These are phyloP conservation scores for Hevea brasiliensis DNA, from an alignment of 345 rosid species.

Conservation along the genomic window DNA sequence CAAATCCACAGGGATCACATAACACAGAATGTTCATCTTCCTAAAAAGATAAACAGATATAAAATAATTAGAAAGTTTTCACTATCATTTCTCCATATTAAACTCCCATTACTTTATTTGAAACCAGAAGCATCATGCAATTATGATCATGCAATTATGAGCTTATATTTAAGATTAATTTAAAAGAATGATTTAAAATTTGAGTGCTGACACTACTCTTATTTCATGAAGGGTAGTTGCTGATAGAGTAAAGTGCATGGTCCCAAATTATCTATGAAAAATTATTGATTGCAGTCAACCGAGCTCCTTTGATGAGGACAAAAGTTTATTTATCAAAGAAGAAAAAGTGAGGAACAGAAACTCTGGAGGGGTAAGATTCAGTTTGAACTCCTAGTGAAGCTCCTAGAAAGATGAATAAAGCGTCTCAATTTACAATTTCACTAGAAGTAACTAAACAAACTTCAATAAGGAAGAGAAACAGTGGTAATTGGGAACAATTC, in stretches of 20 bases:
- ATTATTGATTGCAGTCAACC: not conserved
- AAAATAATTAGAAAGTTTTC: not conserved
- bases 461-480: not conserved
- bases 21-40: slow-evolving; percentile 47
- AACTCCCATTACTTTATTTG: not conserved
- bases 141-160: not conserved
- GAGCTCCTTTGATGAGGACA: not conserved
- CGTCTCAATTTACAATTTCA: not conserved
- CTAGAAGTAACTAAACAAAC: not conserved
- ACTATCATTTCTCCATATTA: slow-evolving; percentile 2
- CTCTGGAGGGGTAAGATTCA: not conserved
- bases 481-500: not conserved
- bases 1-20: slow-evolving; percentile 41
- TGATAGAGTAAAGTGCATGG: too few species aligned
- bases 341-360: not conserved
- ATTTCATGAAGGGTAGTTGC: too few species aligned
- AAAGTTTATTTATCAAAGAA: not conserved
- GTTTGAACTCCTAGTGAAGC: not conserved
- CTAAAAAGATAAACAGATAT: slow-evolving; percentile 40
- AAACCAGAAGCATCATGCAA: not conserved
- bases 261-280: not conserved
- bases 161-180: not conserved
- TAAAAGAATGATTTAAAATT: not conserved
- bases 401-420: not conserved
- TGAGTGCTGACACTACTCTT: not conserved